These are phyloP conservation scores for Suillus occidentalis DNA, from an alignment of 768 basidiomycete genomes.

Conservation along the genomic window DNA sequence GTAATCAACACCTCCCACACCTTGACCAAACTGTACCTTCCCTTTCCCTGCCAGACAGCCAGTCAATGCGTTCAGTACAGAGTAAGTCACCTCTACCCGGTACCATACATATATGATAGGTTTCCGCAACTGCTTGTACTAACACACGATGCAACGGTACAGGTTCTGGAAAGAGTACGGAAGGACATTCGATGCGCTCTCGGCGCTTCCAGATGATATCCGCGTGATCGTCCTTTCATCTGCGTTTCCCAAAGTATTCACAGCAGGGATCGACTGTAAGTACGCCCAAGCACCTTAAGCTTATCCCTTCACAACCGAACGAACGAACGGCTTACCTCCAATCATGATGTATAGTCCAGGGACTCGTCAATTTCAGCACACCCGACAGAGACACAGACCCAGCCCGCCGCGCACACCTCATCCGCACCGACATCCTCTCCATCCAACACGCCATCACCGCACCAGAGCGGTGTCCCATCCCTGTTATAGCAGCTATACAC, in stretches of 20 bases:
- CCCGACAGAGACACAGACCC: conserved; percentile 37
- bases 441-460: conserved; percentile 75
- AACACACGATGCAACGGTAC: not conserved
- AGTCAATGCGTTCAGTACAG: conserved; percentile 64
- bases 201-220: conserved; percentile 45
- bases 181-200: conserved; percentile 56
- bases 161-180: conserved; percentile 79
- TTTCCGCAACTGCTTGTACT: not conserved
- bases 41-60: conserved; percentile 46
- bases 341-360: conserved; percentile 9
- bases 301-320: no score
- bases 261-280: conserved; percentile 81
- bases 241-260: conserved; percentile 68
- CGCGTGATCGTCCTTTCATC: conserved; percentile 77
- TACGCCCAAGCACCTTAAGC: no score
- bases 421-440: conserved; percentile 46
- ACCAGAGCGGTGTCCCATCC: conserved; percentile 67
- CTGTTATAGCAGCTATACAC: conserved; percentile 82
- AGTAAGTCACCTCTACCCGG: conserved; percentile 30
- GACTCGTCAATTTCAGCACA: conserved; percentile 28
- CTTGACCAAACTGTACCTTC: no score
- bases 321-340: not conserved
- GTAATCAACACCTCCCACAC: conserved; percentile 13
- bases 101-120: no score
- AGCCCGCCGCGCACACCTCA: conserved; percentile 50